Conservation (phyloP, 2,329 filamentous ascomycete species). For the Zymoseptoria ardabiliae region DNA sequence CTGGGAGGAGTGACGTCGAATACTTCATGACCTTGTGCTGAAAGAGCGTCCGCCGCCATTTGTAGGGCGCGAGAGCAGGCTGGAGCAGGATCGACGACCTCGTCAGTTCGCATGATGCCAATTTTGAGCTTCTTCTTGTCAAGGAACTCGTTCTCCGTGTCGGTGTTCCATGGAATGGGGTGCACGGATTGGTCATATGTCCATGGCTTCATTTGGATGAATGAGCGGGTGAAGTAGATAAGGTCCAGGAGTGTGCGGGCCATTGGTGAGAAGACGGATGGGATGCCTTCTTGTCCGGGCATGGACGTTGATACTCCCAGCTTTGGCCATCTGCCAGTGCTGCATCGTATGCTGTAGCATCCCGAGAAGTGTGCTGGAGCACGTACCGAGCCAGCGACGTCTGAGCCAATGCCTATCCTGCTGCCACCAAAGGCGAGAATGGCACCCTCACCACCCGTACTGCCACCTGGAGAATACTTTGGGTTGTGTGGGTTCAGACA, state of each 20-base stretch:
- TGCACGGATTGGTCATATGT: conserved; percentile 80
- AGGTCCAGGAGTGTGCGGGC: conserved; percentile 75
- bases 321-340: conserved; percentile 85
- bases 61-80: conserved; percentile 73
- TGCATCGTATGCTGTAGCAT: conserved; percentile 79
- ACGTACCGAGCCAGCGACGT: conserved; percentile 83
- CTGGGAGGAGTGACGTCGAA: conserved; percentile 46
- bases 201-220: conserved; percentile 81
- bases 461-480: conserved; percentile 82
- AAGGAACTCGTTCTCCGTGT: conserved; percentile 55
- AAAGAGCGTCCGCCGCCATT: conserved; percentile 61
- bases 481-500: conserved; percentile 74
- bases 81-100: conserved; percentile 78
- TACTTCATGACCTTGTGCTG: conserved; percentile 67
- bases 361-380: conserved; percentile 84
- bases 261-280: conserved; percentile 89
- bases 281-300: conserved; percentile 84
- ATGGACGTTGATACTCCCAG: conserved; percentile 77
- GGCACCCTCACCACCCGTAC: conserved; percentile 77
- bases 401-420: conserved; percentile 81
- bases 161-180: conserved; percentile 68
- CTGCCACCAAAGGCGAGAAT: conserved; percentile 73
- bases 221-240: conserved; percentile 70
- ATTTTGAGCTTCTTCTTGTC: conserved; percentile 59
- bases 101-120: conserved; percentile 63